Evolutionary conservation across 1,284 basidiomycete genomes (phyloP).

Genomic region (Heterobasidion parviporum): DNA sequence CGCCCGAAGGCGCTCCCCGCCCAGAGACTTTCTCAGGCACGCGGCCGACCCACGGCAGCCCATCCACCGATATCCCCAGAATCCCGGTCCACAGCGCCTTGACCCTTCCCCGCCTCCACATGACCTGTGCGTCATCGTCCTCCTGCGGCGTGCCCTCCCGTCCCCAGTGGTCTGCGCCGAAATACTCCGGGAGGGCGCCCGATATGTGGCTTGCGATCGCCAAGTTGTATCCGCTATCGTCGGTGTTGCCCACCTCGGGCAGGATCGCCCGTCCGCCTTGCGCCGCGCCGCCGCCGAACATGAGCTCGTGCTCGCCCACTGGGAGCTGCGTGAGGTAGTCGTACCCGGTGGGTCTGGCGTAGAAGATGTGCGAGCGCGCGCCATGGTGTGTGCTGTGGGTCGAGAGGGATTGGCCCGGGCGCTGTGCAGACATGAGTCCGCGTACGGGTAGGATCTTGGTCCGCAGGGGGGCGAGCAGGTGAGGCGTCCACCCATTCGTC

Average conservation of each 20-base stretch:
- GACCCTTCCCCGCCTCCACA: conserved; percentile 31
- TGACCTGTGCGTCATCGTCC: conserved; percentile 5
- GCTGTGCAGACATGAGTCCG: conserved; percentile 62
- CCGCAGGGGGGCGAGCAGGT: conserved; percentile 44
- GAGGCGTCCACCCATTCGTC: conserved; percentile 70
- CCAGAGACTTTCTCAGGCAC: conserved; percentile 27
- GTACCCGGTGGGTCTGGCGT: conserved; percentile 37
- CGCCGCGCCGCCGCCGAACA: conserved; percentile 50
- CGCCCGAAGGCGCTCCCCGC: conserved; percentile 15
- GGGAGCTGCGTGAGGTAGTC: conserved; percentile 73
- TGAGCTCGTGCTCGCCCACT: conserved; percentile 39
- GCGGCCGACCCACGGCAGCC: conserved; percentile 39
- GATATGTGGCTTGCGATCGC: conserved; percentile 27
- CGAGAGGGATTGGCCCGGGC: conserved; percentile 31
- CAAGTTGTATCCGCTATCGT: conserved; percentile 32
- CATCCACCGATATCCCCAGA: conserved; percentile 38
- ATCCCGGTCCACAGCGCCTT: conserved; percentile 45
- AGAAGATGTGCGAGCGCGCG: conserved; percentile 51
- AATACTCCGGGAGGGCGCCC: conserved; percentile 33
- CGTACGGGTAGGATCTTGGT: conserved; percentile 45
- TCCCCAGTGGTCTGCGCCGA: conserved; percentile 33
- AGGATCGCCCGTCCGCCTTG: conserved; percentile 23
- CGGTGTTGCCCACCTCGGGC: conserved; percentile 31
- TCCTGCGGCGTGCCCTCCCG: conserved; percentile 18
- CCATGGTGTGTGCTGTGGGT: conserved; percentile 21